Evolutionary conservation across 2,329 filamentous ascomycete species (phyloP), one percentile per base, ranked within the genome.

Genomic region (Ilyonectria destructans): DNA sequence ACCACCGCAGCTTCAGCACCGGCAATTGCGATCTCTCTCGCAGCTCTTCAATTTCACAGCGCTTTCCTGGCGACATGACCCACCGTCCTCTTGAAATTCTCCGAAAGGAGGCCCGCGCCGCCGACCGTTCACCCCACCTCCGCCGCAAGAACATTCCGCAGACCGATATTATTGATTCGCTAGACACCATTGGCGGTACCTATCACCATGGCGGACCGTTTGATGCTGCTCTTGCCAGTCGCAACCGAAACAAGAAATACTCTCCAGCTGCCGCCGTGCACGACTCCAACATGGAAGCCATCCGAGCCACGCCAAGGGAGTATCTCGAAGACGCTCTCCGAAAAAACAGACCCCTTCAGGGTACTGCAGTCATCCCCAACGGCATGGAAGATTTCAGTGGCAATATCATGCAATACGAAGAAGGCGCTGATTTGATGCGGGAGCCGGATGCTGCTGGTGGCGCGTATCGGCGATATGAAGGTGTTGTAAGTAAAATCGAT

Each of bases 121-220:
- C 92, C n/a, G 83, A 93, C 77, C 89, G 91, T 57, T 88, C 89
- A 2, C 91, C 92, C 78, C 86, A 93, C 55, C 87, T 87, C 74
- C 92, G 91, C 78, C 88, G 86, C 73, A 91, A 89, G 78, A 88
- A 87, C 75, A 85, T 91, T 75, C 86, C 92, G 17, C 88, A 91
- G 29, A 88, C 93, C 2, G 95, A 98, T 79, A 85, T 87, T 9
- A 96, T 98, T 75, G 96, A 98, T 79, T 84, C 85, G 6, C 89
- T 98, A 1, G 96, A 97, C 78, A 86, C 88, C n/a, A 80, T 86
- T 46, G 88, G 88, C 58, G 87, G 86, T 19, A 82, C 87, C 2
- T 97, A 97, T 80, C 96, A 98, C 80, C 96, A 98, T 76, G 93
- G 92, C 71, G 95, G 96, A 0, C 96, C 96, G 0, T 98, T 93